Percentiles rank a stretch among this genome's conserved stretches.
phyloP scores from a whole-genome alignment of 345 rosid species.

The Citrus mangshanensis region DNA sequence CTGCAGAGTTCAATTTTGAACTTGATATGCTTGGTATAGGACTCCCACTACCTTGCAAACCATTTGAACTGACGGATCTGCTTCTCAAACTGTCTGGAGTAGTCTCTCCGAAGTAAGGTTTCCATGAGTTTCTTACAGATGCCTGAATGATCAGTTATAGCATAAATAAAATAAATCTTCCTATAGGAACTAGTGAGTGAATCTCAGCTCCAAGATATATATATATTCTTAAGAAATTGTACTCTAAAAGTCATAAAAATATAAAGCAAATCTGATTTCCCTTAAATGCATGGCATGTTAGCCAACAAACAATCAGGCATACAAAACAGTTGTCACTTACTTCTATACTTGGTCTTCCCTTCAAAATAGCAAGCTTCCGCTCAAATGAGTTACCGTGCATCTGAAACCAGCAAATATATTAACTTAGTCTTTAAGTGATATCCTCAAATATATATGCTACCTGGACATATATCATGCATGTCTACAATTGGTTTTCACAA shows the following conservation, averaged over 20 bases:
- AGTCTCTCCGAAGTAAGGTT: constrained; percentile 35
- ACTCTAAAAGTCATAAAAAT: too few relatives aligned
- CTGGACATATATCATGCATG: too few relatives aligned
- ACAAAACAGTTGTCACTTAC: constrained; percentile 33
- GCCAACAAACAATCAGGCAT: neutral
- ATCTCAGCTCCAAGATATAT: neutral
- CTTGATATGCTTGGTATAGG: constrained; percentile 31
- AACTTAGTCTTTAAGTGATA: neutral
- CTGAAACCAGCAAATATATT: constrained; percentile 32
- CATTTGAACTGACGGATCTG: constrained; percentile 53
- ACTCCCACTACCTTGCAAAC: constrained; percentile 42
- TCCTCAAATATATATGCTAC: neutral
- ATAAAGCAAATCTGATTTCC: neutral
- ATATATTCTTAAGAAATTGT: neutral
- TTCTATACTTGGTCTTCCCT: constrained; percentile 45
- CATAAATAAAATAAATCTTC: neutral
- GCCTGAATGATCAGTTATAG: constrained; percentile 32
- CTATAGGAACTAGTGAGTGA: neutral
- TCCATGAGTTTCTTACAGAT: constrained; percentile 45
- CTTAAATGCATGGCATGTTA: neutral
- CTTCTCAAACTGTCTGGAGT: constrained; percentile 52
- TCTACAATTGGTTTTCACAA: neutral
- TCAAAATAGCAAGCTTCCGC: constrained; percentile 72
- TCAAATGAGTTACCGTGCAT: constrained; percentile 89
- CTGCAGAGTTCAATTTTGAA: constrained; percentile 30